Percentiles rank a stretch among this genome's conserved stretches.
Evolutionary conservation across 352 stramenopile genomes (phyloP).

Genomic region (Globisporangium parvum): DNA sequence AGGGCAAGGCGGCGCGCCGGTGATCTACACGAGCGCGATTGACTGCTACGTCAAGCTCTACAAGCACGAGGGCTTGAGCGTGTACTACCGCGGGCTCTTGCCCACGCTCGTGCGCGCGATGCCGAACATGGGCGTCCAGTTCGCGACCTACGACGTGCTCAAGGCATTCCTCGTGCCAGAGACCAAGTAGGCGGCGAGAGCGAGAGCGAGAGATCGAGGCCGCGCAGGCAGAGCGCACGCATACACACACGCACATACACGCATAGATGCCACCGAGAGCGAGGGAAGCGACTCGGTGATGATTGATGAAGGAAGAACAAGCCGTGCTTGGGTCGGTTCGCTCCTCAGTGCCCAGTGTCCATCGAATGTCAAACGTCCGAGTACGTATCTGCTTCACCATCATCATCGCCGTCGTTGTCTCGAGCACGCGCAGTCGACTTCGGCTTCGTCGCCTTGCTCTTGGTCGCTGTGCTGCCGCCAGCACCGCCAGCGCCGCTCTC

Average conservation of each 20-base stretch:
- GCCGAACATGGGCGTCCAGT: conserved; percentile 86
- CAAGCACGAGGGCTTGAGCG: conserved; percentile 50
- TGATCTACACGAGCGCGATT: conserved; percentile 64
- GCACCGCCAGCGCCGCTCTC: not conserved
- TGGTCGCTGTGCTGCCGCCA: not conserved
- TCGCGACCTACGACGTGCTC: conserved; percentile 80
- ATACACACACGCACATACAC: no score
- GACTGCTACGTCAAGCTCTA: conserved; percentile 75
- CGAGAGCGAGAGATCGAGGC: no score
- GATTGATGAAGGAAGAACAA: not conserved
- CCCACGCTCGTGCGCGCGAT: conserved; percentile 80
- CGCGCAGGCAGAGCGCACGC: no score
- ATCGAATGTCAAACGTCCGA: conserved; percentile 2
- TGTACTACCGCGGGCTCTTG: conserved; percentile 71
- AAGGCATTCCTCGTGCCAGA: conserved; percentile 31
- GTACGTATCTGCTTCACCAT: conserved; percentile 10
- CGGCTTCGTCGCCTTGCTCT: conserved; percentile 1
- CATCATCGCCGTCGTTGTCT: conserved; percentile 6
- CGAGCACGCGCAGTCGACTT: not conserved
- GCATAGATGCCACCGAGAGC: no score
- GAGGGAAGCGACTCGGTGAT: no score
- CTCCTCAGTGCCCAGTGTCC: not conserved
- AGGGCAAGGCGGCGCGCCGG: conserved; percentile 46
- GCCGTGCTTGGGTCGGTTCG: no score
- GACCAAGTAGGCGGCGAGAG: conserved; percentile 8